Evolutionary conservation across 108 stramenopile genomes (phyloP).

Genomic region (Craspedostauros australis): DNA sequence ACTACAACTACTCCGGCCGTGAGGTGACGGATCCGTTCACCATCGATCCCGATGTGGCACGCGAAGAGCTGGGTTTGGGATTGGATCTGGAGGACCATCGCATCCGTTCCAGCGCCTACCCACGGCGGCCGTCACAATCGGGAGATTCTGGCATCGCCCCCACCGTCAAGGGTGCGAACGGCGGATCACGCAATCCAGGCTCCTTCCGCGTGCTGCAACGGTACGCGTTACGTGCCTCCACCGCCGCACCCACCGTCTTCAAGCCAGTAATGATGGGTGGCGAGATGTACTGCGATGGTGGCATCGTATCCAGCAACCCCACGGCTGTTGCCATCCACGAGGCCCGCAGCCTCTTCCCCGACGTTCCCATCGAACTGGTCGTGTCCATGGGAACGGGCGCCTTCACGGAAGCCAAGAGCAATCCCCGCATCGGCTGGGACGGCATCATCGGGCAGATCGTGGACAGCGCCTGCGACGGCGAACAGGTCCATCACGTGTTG

Average conservation of each 20-base stretch:
- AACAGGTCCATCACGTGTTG: slow-evolving; percentile 63
- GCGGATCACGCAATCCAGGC: slow-evolving; percentile 69
- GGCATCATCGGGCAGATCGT: slow-evolving; percentile 85
- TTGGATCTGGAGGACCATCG: slow-evolving; percentile 37
- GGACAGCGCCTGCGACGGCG: slow-evolving; percentile 74
- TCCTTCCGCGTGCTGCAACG: slow-evolving; percentile 81
- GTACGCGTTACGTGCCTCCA: slow-evolving; percentile 73
- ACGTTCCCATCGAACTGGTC: slow-evolving; percentile 77
- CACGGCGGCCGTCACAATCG: background rate
- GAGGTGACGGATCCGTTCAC: slow-evolving; percentile 71
- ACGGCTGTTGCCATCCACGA: slow-evolving; percentile 83
- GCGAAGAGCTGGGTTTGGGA: slow-evolving; percentile 50
- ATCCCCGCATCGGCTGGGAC: slow-evolving; percentile 82
- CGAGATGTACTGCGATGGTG: slow-evolving; percentile 82
- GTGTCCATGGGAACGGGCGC: slow-evolving; percentile 73
- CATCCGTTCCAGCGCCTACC: slow-evolving; percentile 12
- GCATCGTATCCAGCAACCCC: slow-evolving; percentile 84
- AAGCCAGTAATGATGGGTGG: slow-evolving; percentile 82
- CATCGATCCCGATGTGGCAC: slow-evolving; percentile 57
- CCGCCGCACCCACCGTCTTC: slow-evolving; percentile 85
- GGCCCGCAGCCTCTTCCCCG: slow-evolving; percentile 74
- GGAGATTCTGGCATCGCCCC: background rate
- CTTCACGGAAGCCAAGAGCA: slow-evolving; percentile 67
- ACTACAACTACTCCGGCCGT: slow-evolving; percentile 79
- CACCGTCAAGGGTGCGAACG: slow-evolving; percentile 3